Base-by-base conservation (phyloP, 1,139 yeast genomes). In the Taphrina flavorubra region DNA sequence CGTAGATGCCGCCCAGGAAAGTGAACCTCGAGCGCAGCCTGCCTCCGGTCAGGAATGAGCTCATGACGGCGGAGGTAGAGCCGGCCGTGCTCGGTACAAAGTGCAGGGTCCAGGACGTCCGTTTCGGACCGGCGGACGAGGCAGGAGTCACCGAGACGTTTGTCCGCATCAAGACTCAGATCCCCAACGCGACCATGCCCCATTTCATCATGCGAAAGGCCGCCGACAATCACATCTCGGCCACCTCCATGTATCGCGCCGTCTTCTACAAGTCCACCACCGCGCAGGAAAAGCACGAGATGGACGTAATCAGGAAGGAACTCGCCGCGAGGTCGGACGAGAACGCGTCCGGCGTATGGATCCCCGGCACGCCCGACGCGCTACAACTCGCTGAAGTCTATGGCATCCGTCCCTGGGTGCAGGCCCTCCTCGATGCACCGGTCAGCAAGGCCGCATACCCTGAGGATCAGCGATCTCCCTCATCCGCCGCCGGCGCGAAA, bases 391-490 rank as follows among this genome's bases (percentile, higher is more conserved):
- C 68, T 5, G 59, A 63, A 5, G 65, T 60, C 16, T 68, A 68
- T 51, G 70, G 70, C 51, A 68, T 68, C 31, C 42, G 42, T 10
- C 55, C 70, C 2, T 68, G 70, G 70, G 60, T 68, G 16, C 55
- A 49, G 64, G 65, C 56, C 7, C 56, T 68, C 55, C 51, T 68
- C 25, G 56, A 34, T 34, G 65, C 51, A 4, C 53, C 68, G 13
- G 49, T 51, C 18, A 40, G 31, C 25, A 47, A 51, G 53, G 40
- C 59, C 8, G 53, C 42, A 6, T 44, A 55, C 31, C 59, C 60
- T 20, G 58, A 65, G 11, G 46, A 56, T 10, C 61, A 53, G 37
- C 44, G 53, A 6, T 55, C 67, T 6, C 67, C 67, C 8, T n/a
- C 67, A 31, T 11, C 14, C 42, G 42, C 47, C 37, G 8, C 14